These are phyloP conservation scores for Basidiobolus meristosporus DNA, from an alignment of 371 early-diverging fungal genomes.

Conservation along the genomic window DNA sequence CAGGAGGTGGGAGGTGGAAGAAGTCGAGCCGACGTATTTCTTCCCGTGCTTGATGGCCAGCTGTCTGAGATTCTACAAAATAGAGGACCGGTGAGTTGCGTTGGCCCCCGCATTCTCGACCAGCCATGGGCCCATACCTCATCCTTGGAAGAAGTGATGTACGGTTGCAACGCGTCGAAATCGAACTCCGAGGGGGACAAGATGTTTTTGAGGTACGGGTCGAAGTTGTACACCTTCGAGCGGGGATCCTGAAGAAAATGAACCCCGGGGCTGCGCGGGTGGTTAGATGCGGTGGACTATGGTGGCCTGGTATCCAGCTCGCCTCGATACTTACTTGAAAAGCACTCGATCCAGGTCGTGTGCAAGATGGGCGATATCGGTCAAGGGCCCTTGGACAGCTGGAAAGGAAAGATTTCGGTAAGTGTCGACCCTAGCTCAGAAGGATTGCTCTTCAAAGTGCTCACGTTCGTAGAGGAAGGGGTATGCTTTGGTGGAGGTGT, in stretches of 20 bases:
- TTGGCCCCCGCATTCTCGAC: background rate
- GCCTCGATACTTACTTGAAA: too few species aligned
- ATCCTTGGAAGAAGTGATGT: slow-evolving; percentile 65
- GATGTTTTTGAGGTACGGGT: slow-evolving; percentile 52
- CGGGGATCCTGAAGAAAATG: slow-evolving; percentile 68
- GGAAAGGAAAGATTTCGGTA: too few species aligned
- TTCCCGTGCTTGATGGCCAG: slow-evolving; percentile 19
- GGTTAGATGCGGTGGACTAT: background rate
- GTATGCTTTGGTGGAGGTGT: too few species aligned
- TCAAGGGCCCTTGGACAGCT: too few species aligned
- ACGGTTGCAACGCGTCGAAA: slow-evolving; percentile 51
- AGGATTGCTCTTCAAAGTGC: too few species aligned
- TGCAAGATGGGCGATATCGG: too few species aligned
- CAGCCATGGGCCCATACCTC: slow-evolving; percentile 9
- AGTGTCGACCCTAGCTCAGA: too few species aligned
- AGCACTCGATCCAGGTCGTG: too few species aligned
- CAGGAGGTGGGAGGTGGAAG: slow-evolving; percentile 59
- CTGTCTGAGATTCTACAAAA: slow-evolving; percentile 15
- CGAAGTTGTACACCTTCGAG: slow-evolving; percentile 57
- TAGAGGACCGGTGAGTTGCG: background rate
- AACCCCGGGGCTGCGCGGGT: slow-evolving; percentile 45
- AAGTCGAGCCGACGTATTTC: slow-evolving; percentile 70
- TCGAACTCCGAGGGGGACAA: slow-evolving; percentile 63
- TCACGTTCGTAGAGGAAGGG: too few species aligned
- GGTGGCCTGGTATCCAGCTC: background rate